phyloP scores from a whole-genome alignment of 805 yeast genomes.

The Cyberlindnera maclurae region DNA sequence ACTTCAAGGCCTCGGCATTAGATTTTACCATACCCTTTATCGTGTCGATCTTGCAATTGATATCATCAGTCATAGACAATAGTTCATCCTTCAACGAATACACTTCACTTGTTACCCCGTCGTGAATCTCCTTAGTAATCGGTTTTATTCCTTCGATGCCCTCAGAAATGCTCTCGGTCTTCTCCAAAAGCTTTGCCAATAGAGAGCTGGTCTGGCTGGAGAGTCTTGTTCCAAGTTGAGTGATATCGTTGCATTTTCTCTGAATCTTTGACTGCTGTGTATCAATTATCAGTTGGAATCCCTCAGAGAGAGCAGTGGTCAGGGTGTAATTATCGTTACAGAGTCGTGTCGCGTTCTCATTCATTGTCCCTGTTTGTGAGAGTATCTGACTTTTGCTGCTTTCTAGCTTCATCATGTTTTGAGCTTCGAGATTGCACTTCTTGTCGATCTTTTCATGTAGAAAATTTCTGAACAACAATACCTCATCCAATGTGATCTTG shows the following conservation, averaged over 20 bases:
- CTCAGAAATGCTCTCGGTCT: background rate
- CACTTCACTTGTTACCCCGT: conserved; percentile 9
- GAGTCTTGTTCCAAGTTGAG: conserved; percentile 1
- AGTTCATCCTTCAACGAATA: background rate
- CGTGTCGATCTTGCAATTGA: background rate
- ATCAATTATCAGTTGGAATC: conserved; percentile 10
- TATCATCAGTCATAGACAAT: conserved; percentile 1
- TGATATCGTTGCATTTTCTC: conserved; percentile 6
- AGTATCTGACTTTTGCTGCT: conserved; percentile 6
- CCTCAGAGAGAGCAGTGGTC: conserved; percentile 6
- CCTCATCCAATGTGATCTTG: conserved; percentile 13
- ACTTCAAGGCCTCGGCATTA: background rate
- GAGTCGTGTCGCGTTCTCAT: conserved; percentile 4
- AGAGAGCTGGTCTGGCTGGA: conserved; percentile 5
- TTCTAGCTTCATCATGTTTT: conserved; percentile 12
- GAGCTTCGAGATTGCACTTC: conserved; percentile 9
- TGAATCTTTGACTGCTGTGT: conserved; percentile 9
- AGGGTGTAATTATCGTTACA: conserved; percentile 5
- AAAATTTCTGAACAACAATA: conserved; percentile 11
- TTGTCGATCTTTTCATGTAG: conserved; percentile 4
- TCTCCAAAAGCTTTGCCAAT: conserved; percentile 2
- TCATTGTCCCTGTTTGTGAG: conserved; percentile 1
- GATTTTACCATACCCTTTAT: background rate
- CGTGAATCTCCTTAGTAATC: conserved; percentile 10
- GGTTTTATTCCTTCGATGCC: conserved; percentile 14